phyloP scores from a whole-genome alignment of 352 stramenopile species.

The Globisporangium mamillatum region DNA sequence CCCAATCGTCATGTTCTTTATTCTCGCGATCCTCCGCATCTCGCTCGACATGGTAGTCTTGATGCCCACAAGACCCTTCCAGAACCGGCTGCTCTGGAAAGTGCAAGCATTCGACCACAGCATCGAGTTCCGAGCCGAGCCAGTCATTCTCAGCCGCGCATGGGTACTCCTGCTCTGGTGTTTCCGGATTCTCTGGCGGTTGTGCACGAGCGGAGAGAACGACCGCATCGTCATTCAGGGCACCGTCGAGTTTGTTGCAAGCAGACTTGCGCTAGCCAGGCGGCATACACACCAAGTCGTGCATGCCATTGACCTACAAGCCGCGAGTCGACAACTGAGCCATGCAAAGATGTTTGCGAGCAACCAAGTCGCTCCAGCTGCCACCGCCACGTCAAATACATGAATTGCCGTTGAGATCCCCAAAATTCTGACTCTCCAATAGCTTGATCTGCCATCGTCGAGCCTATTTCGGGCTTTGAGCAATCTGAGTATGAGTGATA shows the following conservation, averaged over 20 bases:
- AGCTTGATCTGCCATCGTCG: too few species aligned
- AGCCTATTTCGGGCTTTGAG: too few species aligned
- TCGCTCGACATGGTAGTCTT: slow-evolving; percentile 6
- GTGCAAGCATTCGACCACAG: not conserved
- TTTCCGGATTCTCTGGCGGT: slow-evolving; percentile 9
- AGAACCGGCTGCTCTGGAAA: slow-evolving; percentile 11
- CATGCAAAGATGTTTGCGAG: too few species aligned
- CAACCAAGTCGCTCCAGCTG: too few species aligned
- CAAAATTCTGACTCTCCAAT: too few species aligned
- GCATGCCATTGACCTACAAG: too few species aligned
- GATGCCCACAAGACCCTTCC: not conserved
- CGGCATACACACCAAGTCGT: not conserved
- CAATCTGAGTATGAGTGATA: too few species aligned
- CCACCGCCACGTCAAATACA: too few species aligned
- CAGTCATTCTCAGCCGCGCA: slow-evolving; percentile 10
- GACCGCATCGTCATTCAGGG: slow-evolving; percentile 7
- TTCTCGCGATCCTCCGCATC: slow-evolving; percentile 1
- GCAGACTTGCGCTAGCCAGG: not conserved
- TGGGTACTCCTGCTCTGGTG: slow-evolving; percentile 12
- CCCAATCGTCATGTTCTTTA: slow-evolving; percentile 6
- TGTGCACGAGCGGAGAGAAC: slow-evolving; percentile 8
- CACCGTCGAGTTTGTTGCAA: slow-evolving; percentile 14
- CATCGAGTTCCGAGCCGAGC: slow-evolving; percentile 4
- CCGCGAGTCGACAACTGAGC: too few species aligned
- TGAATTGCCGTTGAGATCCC: too few species aligned